Evolutionary conservation across 768 basidiomycete genomes (phyloP).

Genomic region (Polyporus arcularius): DNA sequence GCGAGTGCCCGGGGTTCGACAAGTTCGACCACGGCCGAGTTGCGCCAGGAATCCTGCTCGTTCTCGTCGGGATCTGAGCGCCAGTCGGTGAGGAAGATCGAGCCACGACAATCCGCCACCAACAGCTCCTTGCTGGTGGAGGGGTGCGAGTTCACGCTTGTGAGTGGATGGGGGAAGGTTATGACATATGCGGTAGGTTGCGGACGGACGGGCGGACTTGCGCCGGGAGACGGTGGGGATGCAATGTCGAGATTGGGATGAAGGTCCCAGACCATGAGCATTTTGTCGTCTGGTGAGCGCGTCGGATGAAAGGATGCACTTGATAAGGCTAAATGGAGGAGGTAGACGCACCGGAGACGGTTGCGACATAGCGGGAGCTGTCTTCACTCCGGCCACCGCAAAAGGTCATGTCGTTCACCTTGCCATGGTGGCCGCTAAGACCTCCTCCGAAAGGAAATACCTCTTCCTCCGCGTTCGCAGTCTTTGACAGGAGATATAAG

Average conservation of each 20-base stretch:
- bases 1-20: conserved; percentile 68
- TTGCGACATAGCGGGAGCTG: conserved; percentile 72
- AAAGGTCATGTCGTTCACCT: conserved; percentile 76
- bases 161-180: conserved; percentile 71
- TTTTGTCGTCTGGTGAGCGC: conserved; percentile 63
- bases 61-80: conserved; percentile 62
- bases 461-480: conserved; percentile 46
- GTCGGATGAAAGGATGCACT: not conserved
- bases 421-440: conserved; percentile 78
- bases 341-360: conserved; percentile 63
- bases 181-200: conserved; percentile 82
- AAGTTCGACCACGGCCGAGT: conserved; percentile 67
- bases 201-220: conserved; percentile 42
- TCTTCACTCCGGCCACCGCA: conserved; percentile 75
- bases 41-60: conserved; percentile 57
- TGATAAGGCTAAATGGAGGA: not conserved
- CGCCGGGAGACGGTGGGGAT: conserved; percentile 37
- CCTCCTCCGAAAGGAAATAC: conserved; percentile 78
- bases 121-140: conserved; percentile 77
- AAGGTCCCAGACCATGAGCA: conserved; percentile 89
- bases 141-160: conserved; percentile 68
- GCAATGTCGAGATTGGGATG: conserved; percentile 52
- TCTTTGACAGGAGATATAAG: conserved; percentile 68
- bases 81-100: conserved; percentile 82
- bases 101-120: conserved; percentile 73